A percentile compares a stretch with the other conserved stretches of the same genome.
Evolutionary conservation across 2,329 filamentous ascomycete species (phyloP).

Genomic region (Metarhizium rileyi): DNA sequence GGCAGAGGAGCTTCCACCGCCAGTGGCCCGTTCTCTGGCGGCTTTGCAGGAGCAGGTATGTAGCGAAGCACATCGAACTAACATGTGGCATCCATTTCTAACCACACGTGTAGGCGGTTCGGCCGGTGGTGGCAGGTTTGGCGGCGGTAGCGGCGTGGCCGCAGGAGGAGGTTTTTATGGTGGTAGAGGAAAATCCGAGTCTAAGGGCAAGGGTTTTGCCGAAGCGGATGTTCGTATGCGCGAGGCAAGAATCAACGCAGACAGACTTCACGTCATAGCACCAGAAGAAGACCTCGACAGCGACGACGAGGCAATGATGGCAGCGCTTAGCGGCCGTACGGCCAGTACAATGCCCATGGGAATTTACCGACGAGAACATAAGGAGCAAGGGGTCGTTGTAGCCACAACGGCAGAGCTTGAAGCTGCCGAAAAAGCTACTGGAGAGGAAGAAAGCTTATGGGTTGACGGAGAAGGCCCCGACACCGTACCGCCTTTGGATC

Average conservation of each 20-base stretch:
- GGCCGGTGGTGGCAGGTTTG: slow-evolving; percentile 19
- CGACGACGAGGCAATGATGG: slow-evolving; percentile 33
- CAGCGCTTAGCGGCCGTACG: slow-evolving; percentile 20
- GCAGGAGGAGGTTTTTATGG: slow-evolving; percentile 17
- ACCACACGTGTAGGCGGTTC: slow-evolving; percentile 11
- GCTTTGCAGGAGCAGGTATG: slow-evolving; percentile 16
- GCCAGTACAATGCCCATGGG: slow-evolving; percentile 41
- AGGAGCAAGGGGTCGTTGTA: slow-evolving; percentile 42
- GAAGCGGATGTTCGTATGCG: slow-evolving; percentile 22
- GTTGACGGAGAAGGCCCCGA: slow-evolving; percentile 26
- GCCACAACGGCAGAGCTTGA: slow-evolving; percentile 49
- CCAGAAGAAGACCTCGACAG: slow-evolving; percentile 35
- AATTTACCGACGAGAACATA: slow-evolving; percentile 44
- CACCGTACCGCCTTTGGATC: slow-evolving; percentile 16
- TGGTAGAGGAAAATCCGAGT: slow-evolving; percentile 20
- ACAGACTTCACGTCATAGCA: slow-evolving; percentile 38
- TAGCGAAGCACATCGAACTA: not conserved
- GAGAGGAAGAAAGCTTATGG: slow-evolving; percentile 37
- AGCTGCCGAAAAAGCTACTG: slow-evolving; percentile 38
- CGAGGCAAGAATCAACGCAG: slow-evolving; percentile 45
- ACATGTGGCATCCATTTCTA: not conserved
- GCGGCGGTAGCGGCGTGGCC: slow-evolving; percentile 19
- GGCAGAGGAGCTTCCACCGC: slow-evolving; percentile 26
- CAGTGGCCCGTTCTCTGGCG: slow-evolving; percentile 30
- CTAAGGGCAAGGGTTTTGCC: slow-evolving; percentile 30